Base-by-base conservation (phyloP, 2,329 filamentous ascomycete genomes). In the Monosporascus sp. region DNA sequence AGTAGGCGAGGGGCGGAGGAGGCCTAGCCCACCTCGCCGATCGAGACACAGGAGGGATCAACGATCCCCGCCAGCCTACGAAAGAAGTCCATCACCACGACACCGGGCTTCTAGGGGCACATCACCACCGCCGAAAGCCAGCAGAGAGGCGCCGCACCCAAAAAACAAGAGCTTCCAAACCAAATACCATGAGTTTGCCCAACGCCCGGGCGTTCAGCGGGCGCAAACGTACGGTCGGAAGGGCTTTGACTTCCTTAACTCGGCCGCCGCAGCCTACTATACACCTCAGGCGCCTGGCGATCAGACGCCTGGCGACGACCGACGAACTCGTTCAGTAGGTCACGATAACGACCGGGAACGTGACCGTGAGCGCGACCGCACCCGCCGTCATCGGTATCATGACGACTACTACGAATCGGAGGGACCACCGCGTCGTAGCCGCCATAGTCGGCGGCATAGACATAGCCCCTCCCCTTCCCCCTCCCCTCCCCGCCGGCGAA, bases 201-300 rank as follows among this genome's bases (percentile, higher is more conserved):
- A 65, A 2, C 58, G 62, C 4, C 64, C 64, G 0, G 63, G 53
- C 31, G 39, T 68, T 4, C 58, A 66, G 50, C 59, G 57, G 38
- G 57, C 55, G 44, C 62, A 64, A 47, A 57, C 55, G 11, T 54
- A 61, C 7, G 65, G 66, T 20, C 61, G 62, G 17, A 55, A 62
- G 20, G 64, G 66, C 15, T 38, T 69, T 18, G 57, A 54, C 14
- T 63, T 60, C 18, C 47, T 69, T 14, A 52, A 63, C 45, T 63
- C 65, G 52, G 62, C 65, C 0, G 66, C 65, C 15, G 63, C 62
- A 3, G 52, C 63, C 20, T 68, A 66, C 38, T 60, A 64, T 6
- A 63, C 66, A 3, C 52, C 61, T 1, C 60, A 68, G 37, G 57
- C 56, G 18, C 60, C 52, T 27, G 47, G 55, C 51, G 25, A 49